Evolutionary conservation across 2,329 filamentous ascomycete species (phyloP).

Genomic region (Xylariales sp.): DNA sequence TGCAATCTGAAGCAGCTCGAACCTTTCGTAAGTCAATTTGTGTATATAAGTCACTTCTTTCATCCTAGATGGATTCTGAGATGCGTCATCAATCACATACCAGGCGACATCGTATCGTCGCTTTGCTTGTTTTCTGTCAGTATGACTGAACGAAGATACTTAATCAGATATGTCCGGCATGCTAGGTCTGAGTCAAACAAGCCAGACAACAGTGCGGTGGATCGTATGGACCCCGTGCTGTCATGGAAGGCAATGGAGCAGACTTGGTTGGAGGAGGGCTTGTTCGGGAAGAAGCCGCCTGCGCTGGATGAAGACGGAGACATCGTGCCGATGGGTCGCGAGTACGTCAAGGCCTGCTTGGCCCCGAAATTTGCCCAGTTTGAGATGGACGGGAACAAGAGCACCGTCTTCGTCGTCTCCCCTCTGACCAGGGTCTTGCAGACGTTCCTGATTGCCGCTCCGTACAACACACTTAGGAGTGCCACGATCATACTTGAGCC

Average conservation of each 20-base stretch:
- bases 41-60: too few species aligned
- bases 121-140: too few species aligned
- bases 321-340: not conserved
- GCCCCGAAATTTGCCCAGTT: not conserved
- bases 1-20: too few species aligned
- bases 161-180: slow-evolving; percentile 8
- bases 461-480: not conserved
- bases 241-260: not conserved
- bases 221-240: slow-evolving; percentile 6
- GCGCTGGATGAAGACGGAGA: not conserved
- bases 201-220: slow-evolving; percentile 1
- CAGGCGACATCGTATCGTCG: too few species aligned
- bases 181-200: slow-evolving; percentile 10
- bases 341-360: not conserved
- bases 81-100: too few species aligned
- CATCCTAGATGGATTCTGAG: too few species aligned
- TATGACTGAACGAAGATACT: slow-evolving; percentile 2
- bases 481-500: slow-evolving; percentile 5
- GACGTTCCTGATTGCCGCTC: slow-evolving; percentile 6
- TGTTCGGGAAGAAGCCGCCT: not conserved
- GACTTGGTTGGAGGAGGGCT: not conserved
- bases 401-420: slow-evolving; percentile 4
- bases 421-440: slow-evolving; percentile 6
- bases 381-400: not conserved
- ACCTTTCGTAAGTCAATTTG: too few species aligned